Base-by-base conservation (phyloP, 1,139 yeast genomes). In the Tardiomyces digboiensis region DNA sequence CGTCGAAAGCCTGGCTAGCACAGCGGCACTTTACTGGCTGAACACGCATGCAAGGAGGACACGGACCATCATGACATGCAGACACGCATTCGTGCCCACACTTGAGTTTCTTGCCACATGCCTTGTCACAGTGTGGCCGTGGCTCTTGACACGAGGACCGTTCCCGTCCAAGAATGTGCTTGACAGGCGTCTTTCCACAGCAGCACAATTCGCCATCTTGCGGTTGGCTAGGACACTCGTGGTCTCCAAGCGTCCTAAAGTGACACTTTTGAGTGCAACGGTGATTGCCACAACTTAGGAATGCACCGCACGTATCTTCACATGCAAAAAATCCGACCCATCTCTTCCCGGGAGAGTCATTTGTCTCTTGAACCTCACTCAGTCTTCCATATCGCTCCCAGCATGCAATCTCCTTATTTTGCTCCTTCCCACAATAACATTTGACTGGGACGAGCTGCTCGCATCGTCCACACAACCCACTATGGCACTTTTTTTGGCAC, bases 381-480 rank as follows among this genome's bases (percentile, higher is more conserved):
- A n/a, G 37, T 14, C 19, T 19, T 4, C 19, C 19, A 14, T 33
- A 23, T 21, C 13, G 36, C 29, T 1, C 72, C 62, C 19, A 51
- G 51, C 44, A 67, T 66, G n/a, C 76, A 74, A 48, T 64, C 61
- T 55, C 93, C 85, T 42, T 52, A 22, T 71, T 57, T 3, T 57
- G 54, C 3, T 72, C 66, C 39, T 73, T 70, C 0, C 96, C 95
- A 67, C 97, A 88, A 58, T 83, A 88, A 60, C 97, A 88, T 19
- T 55, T 62, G 2, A 75, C 72, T 8, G 58, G 59, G 2, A 76
- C 59, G 8, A 55, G 53, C 45, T 67, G 70, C 8, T 66, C 62
- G 60, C 97, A 88, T 7, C 71, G 68, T 0, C 95, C 95, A 67
- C 97, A 88, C 23, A 83, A 68, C 0, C 95, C 96, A 19, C 68